These are phyloP conservation scores for Diplodia sapinea DNA, from an alignment of 2,329 filamentous ascomycete species.

Conservation along the genomic window DNA sequence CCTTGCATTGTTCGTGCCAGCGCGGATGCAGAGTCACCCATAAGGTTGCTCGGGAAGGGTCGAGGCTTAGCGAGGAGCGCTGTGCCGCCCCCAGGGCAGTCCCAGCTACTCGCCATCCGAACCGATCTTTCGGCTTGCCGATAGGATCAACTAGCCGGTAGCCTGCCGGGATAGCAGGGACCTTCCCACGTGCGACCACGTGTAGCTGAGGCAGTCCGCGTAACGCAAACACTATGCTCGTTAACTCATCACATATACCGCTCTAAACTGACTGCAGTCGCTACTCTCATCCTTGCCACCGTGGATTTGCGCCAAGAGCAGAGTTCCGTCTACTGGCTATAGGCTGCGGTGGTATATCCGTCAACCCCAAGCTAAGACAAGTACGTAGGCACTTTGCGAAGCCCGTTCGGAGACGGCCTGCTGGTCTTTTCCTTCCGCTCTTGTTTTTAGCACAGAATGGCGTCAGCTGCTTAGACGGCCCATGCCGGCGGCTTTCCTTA, in stretches of 20 bases:
- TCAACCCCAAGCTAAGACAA: not conserved
- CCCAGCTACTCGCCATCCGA: not conserved
- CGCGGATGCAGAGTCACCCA: not conserved
- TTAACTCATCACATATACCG: constrained; percentile 18
- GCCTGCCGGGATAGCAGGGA: constrained; percentile 11
- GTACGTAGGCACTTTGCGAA: not conserved
- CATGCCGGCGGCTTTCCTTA: not conserved
- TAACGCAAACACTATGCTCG: constrained; percentile 7
- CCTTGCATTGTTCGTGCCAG: constrained; percentile 2
- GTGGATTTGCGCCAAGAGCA: constrained; percentile 3
- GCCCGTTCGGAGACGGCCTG: not conserved
- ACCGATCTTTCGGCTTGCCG: constrained; percentile 17
- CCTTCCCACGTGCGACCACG: constrained; percentile 26
- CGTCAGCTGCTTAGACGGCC: constrained; percentile 8
- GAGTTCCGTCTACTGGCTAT: constrained; percentile 8
- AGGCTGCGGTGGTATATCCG: not conserved
- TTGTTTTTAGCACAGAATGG: constrained; percentile 7
- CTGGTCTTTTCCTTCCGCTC: not conserved
- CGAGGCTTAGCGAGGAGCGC: not conserved
- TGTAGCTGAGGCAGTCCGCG: constrained; percentile 20
- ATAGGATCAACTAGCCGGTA: not conserved
- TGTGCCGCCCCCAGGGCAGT: not conserved
- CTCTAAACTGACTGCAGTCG: constrained; percentile 11
- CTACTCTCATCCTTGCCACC: constrained; percentile 6
- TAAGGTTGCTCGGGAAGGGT: not conserved